These are phyloP conservation scores for Phytophthora fragariae DNA, from an alignment of 352 stramenopile genomes.

Conservation along the genomic window DNA sequence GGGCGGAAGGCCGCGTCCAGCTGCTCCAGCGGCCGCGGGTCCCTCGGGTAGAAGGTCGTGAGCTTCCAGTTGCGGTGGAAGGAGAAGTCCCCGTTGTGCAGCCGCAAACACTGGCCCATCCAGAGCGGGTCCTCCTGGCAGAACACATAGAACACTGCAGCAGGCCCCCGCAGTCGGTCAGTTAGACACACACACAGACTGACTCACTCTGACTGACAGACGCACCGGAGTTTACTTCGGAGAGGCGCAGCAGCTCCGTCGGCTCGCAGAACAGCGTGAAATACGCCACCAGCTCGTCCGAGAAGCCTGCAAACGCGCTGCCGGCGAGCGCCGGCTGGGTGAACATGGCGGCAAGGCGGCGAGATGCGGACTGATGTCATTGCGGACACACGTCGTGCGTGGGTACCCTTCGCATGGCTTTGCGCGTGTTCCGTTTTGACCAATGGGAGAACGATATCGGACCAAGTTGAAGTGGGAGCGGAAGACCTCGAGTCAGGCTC, in stretches of 20 bases:
- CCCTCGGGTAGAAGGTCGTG: conserved; percentile 79
- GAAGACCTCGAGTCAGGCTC: not conserved
- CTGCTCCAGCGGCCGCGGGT: conserved; percentile 41
- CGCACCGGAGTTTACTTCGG: conserved; percentile 78
- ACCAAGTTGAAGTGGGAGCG: conserved; percentile 28
- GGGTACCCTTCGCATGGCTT: conserved; percentile 25
- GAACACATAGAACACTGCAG: conserved; percentile 84
- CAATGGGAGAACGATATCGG: conserved; percentile 21
- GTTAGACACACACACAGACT: too few relatives aligned
- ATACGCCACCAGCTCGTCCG: conserved; percentile 84
- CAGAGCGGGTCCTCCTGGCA: conserved; percentile 82
- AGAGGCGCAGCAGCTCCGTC: conserved; percentile 65
- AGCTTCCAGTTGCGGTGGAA: conserved; percentile 77
- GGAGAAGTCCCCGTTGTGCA: conserved; percentile 73
- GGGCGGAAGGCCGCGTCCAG: conserved; percentile 36
- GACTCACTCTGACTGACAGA: not conserved
- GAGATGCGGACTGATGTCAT: not conserved
- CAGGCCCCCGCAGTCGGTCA: not conserved
- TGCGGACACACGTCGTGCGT: not conserved
- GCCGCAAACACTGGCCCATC: conserved; percentile 82
- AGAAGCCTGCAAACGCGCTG: conserved; percentile 69
- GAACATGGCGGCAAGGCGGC: conserved; percentile 43
- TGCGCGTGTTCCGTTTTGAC: conserved; percentile 20
- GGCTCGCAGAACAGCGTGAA: conserved; percentile 75
- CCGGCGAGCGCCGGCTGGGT: conserved; percentile 60